Conservation (phyloP, 768 basidiomycete genomes). For the Psilocybe tampanensis region DNA sequence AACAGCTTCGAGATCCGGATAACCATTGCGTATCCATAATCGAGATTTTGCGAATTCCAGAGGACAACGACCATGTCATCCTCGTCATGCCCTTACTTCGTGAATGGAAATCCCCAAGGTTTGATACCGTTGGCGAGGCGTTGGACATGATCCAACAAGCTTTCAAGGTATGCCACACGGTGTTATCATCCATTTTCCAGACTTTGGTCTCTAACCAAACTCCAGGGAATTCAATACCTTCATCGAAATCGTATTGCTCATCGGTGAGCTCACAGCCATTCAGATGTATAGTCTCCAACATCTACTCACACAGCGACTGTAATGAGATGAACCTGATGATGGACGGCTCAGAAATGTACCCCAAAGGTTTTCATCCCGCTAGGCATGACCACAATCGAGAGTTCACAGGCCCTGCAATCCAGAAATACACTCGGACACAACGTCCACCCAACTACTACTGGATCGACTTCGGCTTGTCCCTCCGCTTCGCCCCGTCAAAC, state of each 20-base stretch:
- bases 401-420: constrained; percentile 12
- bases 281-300: constrained; percentile 4
- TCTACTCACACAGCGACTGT: constrained; percentile 8
- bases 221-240: constrained; percentile 36
- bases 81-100: constrained; percentile 33
- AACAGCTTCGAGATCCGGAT: constrained; percentile 16
- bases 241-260: constrained; percentile 36
- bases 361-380: constrained; percentile 27
- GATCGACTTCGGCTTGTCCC: constrained; percentile 40
- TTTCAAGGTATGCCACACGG: constrained; percentile 28
- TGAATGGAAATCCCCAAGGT: constrained; percentile 25
- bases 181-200: no score
- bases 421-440: constrained; percentile 25
- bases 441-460: constrained; percentile 35
- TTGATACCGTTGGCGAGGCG: constrained; percentile 36
- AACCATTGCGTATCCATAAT: constrained; percentile 38
- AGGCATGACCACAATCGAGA: constrained; percentile 20
- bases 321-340: constrained; percentile 35
- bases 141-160: constrained; percentile 34
- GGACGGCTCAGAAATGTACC: constrained; percentile 30
- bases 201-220: no score
- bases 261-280: no score
- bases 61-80: constrained; percentile 19
- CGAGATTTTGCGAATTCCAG: constrained; percentile 21
- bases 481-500: constrained; percentile 25